Evolutionary conservation across 73 alveolate genomes (phyloP), one percentile per base, ranked within the genome.

Genomic region (Paraurostyla sp.): DNA sequence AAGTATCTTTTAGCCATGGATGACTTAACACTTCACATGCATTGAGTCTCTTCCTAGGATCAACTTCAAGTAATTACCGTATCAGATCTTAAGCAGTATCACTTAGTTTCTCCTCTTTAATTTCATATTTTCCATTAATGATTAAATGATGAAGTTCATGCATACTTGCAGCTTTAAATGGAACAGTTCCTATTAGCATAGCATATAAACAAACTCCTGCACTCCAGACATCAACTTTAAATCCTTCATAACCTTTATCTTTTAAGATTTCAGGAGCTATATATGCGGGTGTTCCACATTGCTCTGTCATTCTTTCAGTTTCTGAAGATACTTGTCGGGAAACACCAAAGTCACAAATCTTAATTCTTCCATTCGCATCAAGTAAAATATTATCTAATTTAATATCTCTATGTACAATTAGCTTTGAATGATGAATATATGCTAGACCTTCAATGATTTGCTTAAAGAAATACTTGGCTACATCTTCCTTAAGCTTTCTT

Each of bases 221-320:
- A 32, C 96, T 90, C 96, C 98, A 94, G 25, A 94, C 87, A 90
- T 94, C 98, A 45, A 92, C 95, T 22, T 90, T 71, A 90, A 60
- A 89, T 0, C 98, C 98, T 76, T 85, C 94, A 83, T 94, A 94
- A 58, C 96, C 96, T 45, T 89, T 86, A 59, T 93, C 96, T 85
- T 68, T 89, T 60, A 94, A 83, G 32, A 94, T 94, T 82, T 94
- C 98, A 27, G 98, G 98, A 9, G 98, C 98, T 22, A 93, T 89
- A 71, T 94, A 94, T 0, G 96, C 97, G 1, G 97, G 96, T 25
- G 98, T 92, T 30, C 98, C 98, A 71, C 98, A 94, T 58, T 94
- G 92, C 29, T 93, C 97, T 51, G 88, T 86, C 97, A 93, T 93
- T 40, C 73, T 84, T 80, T 93, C 95, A 36, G 69, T 83, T 51